phyloP scores from a whole-genome alignment of 768 basidiomycete species.

The Pholiota microspora region DNA sequence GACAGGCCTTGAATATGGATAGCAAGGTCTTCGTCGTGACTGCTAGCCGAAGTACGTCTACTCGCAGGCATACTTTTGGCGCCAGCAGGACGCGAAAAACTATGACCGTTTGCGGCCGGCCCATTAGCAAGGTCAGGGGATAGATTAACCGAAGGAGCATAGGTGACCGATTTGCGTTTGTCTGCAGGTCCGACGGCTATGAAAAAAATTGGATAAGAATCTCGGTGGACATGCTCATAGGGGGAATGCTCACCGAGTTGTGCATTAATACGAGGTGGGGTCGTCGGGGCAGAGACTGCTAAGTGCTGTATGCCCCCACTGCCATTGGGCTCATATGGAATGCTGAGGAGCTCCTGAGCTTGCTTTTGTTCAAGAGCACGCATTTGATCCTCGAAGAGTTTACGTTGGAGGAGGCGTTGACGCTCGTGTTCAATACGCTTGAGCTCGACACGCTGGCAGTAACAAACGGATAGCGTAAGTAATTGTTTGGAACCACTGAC shows the following conservation, averaged over 20 bases:
- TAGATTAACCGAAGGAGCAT: slow-evolving; percentile 73
- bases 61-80: slow-evolving; percentile 94
- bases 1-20: slow-evolving; percentile 72
- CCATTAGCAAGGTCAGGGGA: slow-evolving; percentile 62
- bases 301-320: slow-evolving; percentile 64
- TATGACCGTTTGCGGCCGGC: slow-evolving; percentile 45
- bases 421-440: slow-evolving; percentile 92
- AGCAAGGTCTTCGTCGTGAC: slow-evolving; percentile 80
- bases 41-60: slow-evolving; percentile 84
- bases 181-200: slow-evolving; percentile 66
- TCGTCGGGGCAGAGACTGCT: slow-evolving; percentile 87
- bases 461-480: not conserved
- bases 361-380: slow-evolving; percentile 89
- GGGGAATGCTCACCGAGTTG: slow-evolving; percentile 58
- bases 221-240: slow-evolving; percentile 36
- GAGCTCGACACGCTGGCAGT: slow-evolving; percentile 74
- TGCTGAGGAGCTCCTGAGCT: slow-evolving; percentile 75
- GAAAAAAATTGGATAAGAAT: slow-evolving; percentile 58
- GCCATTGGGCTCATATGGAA: slow-evolving; percentile 63
- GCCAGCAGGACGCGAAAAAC: slow-evolving; percentile 63
- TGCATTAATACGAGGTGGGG: slow-evolving; percentile 78
- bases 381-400: slow-evolving; percentile 97
- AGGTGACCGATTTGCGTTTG: slow-evolving; percentile 86
- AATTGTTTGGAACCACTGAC: slow-evolving; percentile 8
- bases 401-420: slow-evolving; percentile 82